These are phyloP conservation scores for Rubus parviflorus DNA, from an alignment of 306 rosid species.

Conservation along the genomic window DNA sequence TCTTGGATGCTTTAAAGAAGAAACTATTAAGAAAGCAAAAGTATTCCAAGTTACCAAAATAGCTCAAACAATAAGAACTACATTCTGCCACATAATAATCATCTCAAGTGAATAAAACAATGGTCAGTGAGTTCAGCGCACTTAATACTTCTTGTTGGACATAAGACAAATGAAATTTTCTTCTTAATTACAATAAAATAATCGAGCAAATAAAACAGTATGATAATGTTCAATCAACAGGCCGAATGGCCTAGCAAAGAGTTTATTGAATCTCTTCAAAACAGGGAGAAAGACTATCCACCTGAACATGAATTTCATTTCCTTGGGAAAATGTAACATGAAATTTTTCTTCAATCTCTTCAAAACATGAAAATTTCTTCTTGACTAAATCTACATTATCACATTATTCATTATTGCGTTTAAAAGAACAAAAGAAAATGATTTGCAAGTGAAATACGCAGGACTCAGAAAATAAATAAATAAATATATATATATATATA, in stretches of 20 bases:
- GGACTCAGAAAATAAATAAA: not conserved
- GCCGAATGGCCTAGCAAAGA: not conserved
- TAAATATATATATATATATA: not conserved
- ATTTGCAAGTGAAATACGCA: not conserved
- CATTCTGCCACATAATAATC: not conserved
- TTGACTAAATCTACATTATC: not conserved
- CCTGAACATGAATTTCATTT: not conserved
- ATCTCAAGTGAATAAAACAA: not conserved
- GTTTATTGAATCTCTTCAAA: conserved; percentile 5
- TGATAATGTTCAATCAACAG: not conserved
- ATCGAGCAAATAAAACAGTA: not conserved
- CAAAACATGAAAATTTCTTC: not conserved
- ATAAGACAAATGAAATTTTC: not conserved
- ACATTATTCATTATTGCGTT: not conserved
- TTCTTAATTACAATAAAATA: not conserved
- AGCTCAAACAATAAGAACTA: not conserved
- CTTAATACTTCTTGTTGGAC: not conserved
- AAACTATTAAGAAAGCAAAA: conserved; percentile 33
- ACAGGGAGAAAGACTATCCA: not conserved
- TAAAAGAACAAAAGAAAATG: not conserved
- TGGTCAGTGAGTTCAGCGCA: conserved; percentile 14
- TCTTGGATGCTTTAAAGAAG: conserved; percentile 57
- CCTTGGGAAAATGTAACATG: not conserved
- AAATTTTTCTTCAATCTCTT: not conserved
- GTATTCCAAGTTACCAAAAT: conserved; percentile 15